These are phyloP conservation scores for Cerrena zonata DNA, from an alignment of 1,284 basidiomycete species.

Conservation along the genomic window DNA sequence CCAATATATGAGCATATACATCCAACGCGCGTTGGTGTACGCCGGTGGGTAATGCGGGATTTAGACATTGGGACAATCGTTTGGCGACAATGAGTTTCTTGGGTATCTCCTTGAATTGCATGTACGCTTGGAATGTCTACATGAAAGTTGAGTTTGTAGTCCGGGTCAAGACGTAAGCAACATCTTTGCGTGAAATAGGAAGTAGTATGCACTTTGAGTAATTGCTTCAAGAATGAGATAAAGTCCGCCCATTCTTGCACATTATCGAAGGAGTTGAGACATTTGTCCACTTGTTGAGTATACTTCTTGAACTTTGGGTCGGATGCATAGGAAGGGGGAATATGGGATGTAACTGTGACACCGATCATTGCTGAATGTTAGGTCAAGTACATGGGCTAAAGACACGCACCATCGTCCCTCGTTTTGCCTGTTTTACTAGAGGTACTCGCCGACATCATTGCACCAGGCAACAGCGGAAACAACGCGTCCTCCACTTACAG, in stretches of 20 bases:
- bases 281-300: conserved; percentile 84
- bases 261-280: conserved; percentile 88
- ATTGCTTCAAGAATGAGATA: conserved; percentile 91
- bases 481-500: neutral
- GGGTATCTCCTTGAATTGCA: conserved; percentile 92
- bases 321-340: conserved; percentile 46
- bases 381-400: conserved; percentile 9
- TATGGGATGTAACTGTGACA: neutral
- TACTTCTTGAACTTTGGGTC: conserved; percentile 98
- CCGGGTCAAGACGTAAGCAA: neutral
- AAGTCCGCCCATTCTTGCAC: conserved; percentile 99
- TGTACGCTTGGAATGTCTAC: conserved; percentile 85
- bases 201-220: conserved; percentile 72
- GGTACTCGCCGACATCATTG: neutral
- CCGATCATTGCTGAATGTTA: neutral
- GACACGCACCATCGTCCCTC: conserved; percentile 7
- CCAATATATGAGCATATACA: conserved; percentile 89
- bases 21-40: conserved; percentile 95
- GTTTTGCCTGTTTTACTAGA: neutral
- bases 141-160: neutral
- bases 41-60: conserved; percentile 92
- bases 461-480: neutral
- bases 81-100: conserved; percentile 92
- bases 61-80: conserved; percentile 91
- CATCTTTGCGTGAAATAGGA: neutral